Evolutionary conservation across 2,329 filamentous ascomycete species (phyloP), one percentile per base, ranked within the genome.

Genomic region (Exophiala lecanii-corni): DNA sequence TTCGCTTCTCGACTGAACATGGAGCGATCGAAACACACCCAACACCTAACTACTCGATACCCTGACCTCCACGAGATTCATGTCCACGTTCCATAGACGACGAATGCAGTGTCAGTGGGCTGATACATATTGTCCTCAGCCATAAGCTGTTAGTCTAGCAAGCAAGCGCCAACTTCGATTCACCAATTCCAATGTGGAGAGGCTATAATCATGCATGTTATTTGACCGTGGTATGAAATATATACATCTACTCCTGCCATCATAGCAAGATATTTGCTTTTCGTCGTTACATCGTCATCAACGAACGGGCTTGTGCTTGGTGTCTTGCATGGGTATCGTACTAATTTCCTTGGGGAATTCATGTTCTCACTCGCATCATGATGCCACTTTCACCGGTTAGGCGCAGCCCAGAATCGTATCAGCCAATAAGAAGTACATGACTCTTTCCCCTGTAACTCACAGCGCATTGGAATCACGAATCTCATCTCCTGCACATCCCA

Each of bases 321-420:
- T n/a, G 9, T 39, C 26, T 9, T 26, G 9, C 35, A 32, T 36
- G 37, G 43, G 43, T 41, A 45, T 45, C 43, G 23, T 26, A 12
- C 23, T 26, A 26, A 7, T 26, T 26, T 26, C 7, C 23, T 26
- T 26, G 23, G 23, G 23, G 6, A 26, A 26, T 7, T 7, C 23
- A 7, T 12, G 23, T 26, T 35, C 17, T 35, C 6, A 20, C 15
- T 35, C 33, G 33, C 33, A 7, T 35, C 33, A 35, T 35, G 16
- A n/a, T 35, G 9, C 33, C 18, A 19, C 33, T 35, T 35, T 35
- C 33, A 35, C 33, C 33, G 33, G 33, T 35, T 41, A 21, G 16
- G n/a, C 20, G 18, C 25, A 15, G 5, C 20, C 7, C 9, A 25
- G n/a, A n/a, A 35, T 18, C 6, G 19, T 35, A 35, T 35, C 33